phyloP scores from a whole-genome alignment of 805 yeast species.

The Dipodascopsis uninucleata region DNA sequence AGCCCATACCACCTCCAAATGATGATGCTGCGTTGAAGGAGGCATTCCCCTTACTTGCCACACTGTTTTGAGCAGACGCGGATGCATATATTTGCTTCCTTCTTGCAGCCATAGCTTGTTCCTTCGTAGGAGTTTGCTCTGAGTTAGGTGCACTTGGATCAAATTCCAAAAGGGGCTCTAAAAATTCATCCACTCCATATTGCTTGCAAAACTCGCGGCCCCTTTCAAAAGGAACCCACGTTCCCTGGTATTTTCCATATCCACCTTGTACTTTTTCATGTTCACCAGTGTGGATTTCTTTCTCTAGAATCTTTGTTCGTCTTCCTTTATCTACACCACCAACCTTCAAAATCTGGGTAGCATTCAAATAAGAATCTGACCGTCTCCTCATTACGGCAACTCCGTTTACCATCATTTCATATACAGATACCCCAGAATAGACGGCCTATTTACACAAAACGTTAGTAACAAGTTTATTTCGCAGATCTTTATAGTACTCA shows the following conservation, averaged over 20 bases:
- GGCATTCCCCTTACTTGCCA: no score
- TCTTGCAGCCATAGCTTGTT: slow-evolving; percentile 44
- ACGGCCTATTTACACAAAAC: slow-evolving; percentile 47
- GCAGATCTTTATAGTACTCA: no score
- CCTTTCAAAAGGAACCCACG: slow-evolving; percentile 56
- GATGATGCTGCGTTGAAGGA: no score
- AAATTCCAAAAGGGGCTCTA: slow-evolving; percentile 49
- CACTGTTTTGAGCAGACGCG: slow-evolving; percentile 13
- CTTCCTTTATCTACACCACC: slow-evolving; percentile 65
- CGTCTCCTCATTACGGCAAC: slow-evolving; percentile 65
- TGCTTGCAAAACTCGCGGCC: slow-evolving; percentile 51
- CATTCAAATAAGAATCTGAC: slow-evolving; percentile 63
- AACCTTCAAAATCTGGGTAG: slow-evolving; percentile 65
- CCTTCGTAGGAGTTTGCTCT: slow-evolving; percentile 48
- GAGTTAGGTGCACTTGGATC: slow-evolving; percentile 36
- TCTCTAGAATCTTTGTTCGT: slow-evolving; percentile 59
- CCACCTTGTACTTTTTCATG: slow-evolving; percentile 74
- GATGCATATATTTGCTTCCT: slow-evolving; percentile 33
- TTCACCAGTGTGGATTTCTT: slow-evolving; percentile 58
- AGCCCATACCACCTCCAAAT: no score
- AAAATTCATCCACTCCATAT: slow-evolving; percentile 52
- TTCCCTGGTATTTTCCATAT: slow-evolving; percentile 71
- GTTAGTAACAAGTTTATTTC: no score
- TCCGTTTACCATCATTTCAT: slow-evolving; percentile 58
- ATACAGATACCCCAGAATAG: slow-evolving; percentile 58